Percentiles rank a stretch among this genome's conserved stretches.
These are phyloP conservation scores for Coemansia sp. DNA, from an alignment of 192 early-diverging fungal species.

Conservation along the genomic window DNA sequence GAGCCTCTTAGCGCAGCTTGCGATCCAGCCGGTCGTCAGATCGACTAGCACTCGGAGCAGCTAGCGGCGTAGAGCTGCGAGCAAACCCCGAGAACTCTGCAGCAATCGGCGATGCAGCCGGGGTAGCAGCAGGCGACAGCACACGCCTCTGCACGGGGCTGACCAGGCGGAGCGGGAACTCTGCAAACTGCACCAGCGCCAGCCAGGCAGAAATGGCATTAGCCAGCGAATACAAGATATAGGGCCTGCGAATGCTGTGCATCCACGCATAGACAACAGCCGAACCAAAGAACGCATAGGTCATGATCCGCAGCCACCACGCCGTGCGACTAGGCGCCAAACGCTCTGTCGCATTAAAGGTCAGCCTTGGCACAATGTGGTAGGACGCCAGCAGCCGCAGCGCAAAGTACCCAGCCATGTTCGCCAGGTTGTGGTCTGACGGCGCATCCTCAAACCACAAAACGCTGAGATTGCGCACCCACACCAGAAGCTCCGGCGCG, in stretches of 20 bases:
- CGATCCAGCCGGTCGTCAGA: conserved; percentile 5
- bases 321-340: conserved; percentile 7
- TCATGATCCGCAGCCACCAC: conserved; percentile 20
- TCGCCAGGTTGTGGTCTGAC: conserved; percentile 61
- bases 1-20: conserved; percentile 4
- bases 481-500: conserved; percentile 72
- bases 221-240: conserved; percentile 57
- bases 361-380: conserved; percentile 28
- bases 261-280: conserved; percentile 55
- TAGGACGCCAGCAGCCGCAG: conserved; percentile 30
- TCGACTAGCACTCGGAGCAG: background rate
- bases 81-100: background rate
- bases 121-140: background rate
- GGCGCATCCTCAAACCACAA: conserved; percentile 79
- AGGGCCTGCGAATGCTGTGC: conserved; percentile 61
- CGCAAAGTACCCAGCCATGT: conserved; percentile 46
- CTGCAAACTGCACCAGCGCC: conserved; percentile 36
- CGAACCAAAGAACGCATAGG: conserved; percentile 41
- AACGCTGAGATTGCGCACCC: conserved; percentile 77
- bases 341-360: conserved; percentile 1
- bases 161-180: conserved; percentile 10
- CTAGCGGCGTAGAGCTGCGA: background rate
- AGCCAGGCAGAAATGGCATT: conserved; percentile 49
- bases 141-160: background rate
- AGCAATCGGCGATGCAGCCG: background rate